Evolutionary conservation across 176 grass and related monocot species (phyloP).

Genomic region (Cocos nucifera): DNA sequence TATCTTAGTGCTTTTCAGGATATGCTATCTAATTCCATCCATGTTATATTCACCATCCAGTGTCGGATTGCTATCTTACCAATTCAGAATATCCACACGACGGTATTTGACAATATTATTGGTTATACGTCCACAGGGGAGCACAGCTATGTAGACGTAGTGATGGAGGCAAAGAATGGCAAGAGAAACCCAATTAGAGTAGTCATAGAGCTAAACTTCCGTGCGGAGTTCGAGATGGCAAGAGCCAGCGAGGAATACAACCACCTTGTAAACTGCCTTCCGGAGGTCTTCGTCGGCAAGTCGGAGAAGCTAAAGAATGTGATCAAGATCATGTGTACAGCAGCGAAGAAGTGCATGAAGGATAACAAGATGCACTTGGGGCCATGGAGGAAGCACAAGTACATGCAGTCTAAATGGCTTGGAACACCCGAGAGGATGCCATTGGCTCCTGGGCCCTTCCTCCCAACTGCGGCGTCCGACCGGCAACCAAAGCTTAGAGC

Average conservation of each 20-base stretch:
- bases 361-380: constrained; percentile 78
- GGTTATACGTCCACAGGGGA: constrained; percentile 34
- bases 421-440: constrained; percentile 34
- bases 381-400: constrained; percentile 73
- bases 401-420: constrained; percentile 93
- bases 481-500: constrained; percentile 53
- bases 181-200: constrained; percentile 40
- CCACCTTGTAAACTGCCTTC: constrained; percentile 41
- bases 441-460: not conserved
- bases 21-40: too few relatives aligned
- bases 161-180: constrained; percentile 34
- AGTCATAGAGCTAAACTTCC: constrained; percentile 51
- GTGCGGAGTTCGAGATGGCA: constrained; percentile 61
- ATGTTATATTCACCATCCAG: too few relatives aligned
- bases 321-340: constrained; percentile 42
- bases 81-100: too few relatives aligned
- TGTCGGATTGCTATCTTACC: too few relatives aligned
- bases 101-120: too few relatives aligned
- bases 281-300: constrained; percentile 51
- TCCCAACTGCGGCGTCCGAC: not conserved
- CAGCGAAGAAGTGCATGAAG: constrained; percentile 67
- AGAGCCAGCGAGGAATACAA: constrained; percentile 43
- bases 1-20: too few relatives aligned
- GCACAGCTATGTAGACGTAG: constrained; percentile 51
- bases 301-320: constrained; percentile 40